Base-by-base conservation (phyloP, 371 early-diverging fungal species). In the Gilbertella persicaria region DNA sequence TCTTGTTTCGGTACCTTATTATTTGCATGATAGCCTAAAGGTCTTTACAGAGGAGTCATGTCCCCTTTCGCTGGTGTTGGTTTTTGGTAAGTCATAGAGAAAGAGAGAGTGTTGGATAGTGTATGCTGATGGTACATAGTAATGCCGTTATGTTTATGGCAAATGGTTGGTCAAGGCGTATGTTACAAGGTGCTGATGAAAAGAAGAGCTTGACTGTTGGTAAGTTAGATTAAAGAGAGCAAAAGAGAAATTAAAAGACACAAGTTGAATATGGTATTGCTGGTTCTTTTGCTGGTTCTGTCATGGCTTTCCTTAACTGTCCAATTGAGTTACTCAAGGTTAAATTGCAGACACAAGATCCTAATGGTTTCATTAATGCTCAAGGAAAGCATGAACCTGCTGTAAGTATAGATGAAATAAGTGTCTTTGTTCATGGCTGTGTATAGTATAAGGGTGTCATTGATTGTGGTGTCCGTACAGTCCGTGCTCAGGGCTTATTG, bases 51-150 rank as follows among this genome's bases (percentile, higher is more conserved):
- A 67, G 95, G 95, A 50, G 89, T 90, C 10, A 78, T 83, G 9
- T 90, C 91, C 5, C 94, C 95, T 3, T 62, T 94, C 59, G 79
- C 86, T 48, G 95, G 94, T n/a, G 88, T 91, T 53, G 94, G 93
- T 40, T 80, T 93, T 33, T 91, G 91, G 87, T 86, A 71, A 44
- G 57, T 12, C 12, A 45, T 9, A 19, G 35, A 26, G 20, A 20
- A 30, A 20, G 10, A 19, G 17, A 45, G 16, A 14, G 13, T 3
- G 16, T 14, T 7, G 14, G 28, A 28, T 9, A 4, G 4, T 8
- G 37, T 49, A 14, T 21, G 24, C 24, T 23, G 9, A n/a, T 4
- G 4, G 9, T 28, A 5, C 9, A 35, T 55, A 86, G 87, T 62
- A 94, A 93, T 68, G 93, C 94, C 0, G 90, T 93, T 25, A 76